Evolutionary conservation across 441 rosid species (phyloP).

Genomic region (Aquilaria agallochum): DNA sequence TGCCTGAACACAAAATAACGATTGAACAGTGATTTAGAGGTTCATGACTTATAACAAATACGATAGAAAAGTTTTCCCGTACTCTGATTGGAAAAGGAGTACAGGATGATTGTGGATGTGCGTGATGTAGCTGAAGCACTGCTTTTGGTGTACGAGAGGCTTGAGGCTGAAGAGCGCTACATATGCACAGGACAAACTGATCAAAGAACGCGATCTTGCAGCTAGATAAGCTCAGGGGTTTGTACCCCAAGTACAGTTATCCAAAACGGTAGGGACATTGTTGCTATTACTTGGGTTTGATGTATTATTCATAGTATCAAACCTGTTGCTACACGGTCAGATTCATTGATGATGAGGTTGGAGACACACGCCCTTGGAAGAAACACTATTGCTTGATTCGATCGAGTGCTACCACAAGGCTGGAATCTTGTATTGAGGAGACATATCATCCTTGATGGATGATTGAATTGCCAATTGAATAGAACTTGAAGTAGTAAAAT

Average conservation of each 20-base stretch:
- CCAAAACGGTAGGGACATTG: not conserved
- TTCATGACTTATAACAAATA: too few relatives aligned
- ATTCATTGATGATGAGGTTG: constrained; percentile 50
- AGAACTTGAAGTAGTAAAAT: too few relatives aligned
- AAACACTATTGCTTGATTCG: constrained; percentile 52
- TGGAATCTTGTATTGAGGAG: constrained; percentile 43
- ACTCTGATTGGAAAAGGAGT: constrained; percentile 16
- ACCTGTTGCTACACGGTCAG: constrained; percentile 25
- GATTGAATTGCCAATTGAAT: too few relatives aligned
- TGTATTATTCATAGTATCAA: not conserved
- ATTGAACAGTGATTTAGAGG: not conserved
- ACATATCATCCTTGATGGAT: too few relatives aligned
- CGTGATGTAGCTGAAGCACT: constrained; percentile 26
- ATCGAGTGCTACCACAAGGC: constrained; percentile 55
- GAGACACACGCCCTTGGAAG: constrained; percentile 56
- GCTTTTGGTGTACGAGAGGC: constrained; percentile 22
- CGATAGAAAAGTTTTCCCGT: too few relatives aligned
- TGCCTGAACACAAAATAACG: too few relatives aligned
- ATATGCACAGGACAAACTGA: constrained; percentile 17
- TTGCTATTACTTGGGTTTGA: too few relatives aligned
- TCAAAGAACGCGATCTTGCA: constrained; percentile 15
- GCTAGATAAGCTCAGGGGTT: constrained; percentile 17
- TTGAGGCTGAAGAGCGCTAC: constrained; percentile 32
- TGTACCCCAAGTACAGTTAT: constrained; percentile 23
- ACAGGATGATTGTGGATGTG: constrained; percentile 20